These are phyloP conservation scores for Botrytis squamosa DNA, from an alignment of 2,329 filamentous ascomycete genomes.

Conservation along the genomic window DNA sequence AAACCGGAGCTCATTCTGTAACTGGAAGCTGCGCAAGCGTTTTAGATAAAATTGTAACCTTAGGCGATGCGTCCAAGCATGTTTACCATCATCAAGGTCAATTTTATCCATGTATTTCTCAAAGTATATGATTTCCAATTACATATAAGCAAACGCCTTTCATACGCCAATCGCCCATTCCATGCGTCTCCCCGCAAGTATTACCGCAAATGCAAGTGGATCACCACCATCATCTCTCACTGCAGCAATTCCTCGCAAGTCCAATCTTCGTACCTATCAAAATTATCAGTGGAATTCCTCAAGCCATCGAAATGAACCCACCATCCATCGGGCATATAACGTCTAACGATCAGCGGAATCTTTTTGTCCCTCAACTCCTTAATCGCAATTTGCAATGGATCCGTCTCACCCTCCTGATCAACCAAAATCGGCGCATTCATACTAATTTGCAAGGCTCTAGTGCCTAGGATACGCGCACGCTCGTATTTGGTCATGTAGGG, in stretches of 20 bases:
- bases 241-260: slow-evolving; percentile 88
- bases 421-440: slow-evolving; percentile 98
- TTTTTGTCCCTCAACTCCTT: slow-evolving; percentile 99
- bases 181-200: slow-evolving; percentile 25
- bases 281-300: slow-evolving; percentile 9
- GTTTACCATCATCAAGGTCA: neutral
- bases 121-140: slow-evolving; percentile 6
- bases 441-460: slow-evolving; percentile 92
- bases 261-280: slow-evolving; percentile 85
- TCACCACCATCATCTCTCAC: slow-evolving; percentile 25
- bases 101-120: neutral
- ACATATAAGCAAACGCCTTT: slow-evolving; percentile 27
- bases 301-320: slow-evolving; percentile 50
- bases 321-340: slow-evolving; percentile 96
- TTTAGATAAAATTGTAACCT: neutral
- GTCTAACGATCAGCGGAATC: slow-evolving; percentile 90
- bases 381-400: slow-evolving; percentile 94
- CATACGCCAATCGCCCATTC: slow-evolving; percentile 35
- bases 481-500: slow-evolving; percentile 99
- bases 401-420: slow-evolving; percentile 94
- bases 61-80: neutral
- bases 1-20: neutral
- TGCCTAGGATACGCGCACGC: slow-evolving; percentile 87
- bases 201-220: slow-evolving; percentile 20
- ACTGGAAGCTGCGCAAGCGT: neutral